A percentile compares a stretch with the other conserved stretches of the same genome.
These are phyloP conservation scores for Vigna trinervia DNA, from an alignment of 306 rosid genomes.

Conservation along the genomic window DNA sequence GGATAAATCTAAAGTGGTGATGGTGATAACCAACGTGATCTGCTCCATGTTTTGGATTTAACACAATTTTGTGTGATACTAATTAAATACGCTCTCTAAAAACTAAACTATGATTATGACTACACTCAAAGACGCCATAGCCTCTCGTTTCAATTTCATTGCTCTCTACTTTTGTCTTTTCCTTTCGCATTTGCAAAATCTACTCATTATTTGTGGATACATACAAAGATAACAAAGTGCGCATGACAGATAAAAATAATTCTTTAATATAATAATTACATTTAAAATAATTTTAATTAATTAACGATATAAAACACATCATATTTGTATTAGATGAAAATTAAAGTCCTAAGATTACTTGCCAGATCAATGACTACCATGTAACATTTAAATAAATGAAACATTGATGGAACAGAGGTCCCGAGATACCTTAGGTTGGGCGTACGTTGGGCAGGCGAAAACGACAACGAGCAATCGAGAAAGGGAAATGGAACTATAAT, in stretches of 20 bases:
- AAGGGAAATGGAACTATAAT: not conserved
- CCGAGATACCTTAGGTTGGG: not conserved
- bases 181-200: not conserved
- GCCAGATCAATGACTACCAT: too few species aligned
- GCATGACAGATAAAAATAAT: too few species aligned
- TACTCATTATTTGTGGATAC: too few species aligned
- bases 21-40: constrained; percentile 5
- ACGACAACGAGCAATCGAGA: not conserved
- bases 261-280: too few species aligned
- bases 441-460: not conserved
- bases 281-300: too few species aligned
- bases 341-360: too few species aligned
- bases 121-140: not conserved
- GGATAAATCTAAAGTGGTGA: constrained; percentile 28
- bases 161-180: constrained; percentile 22
- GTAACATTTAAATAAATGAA: not conserved
- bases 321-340: too few species aligned
- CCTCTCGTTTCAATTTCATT: not conserved
- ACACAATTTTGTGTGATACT: constrained; percentile 44
- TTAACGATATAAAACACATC: too few species aligned
- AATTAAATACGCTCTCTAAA: constrained; percentile 35
- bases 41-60: constrained; percentile 32
- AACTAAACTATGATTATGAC: not conserved
- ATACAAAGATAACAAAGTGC: too few species aligned
- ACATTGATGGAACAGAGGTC: not conserved